Percentiles rank a stretch among this genome's conserved stretches.
These are phyloP conservation scores for Haplosporangium gracile DNA, from an alignment of 192 early-diverging fungal genomes.

Conservation along the genomic window DNA sequence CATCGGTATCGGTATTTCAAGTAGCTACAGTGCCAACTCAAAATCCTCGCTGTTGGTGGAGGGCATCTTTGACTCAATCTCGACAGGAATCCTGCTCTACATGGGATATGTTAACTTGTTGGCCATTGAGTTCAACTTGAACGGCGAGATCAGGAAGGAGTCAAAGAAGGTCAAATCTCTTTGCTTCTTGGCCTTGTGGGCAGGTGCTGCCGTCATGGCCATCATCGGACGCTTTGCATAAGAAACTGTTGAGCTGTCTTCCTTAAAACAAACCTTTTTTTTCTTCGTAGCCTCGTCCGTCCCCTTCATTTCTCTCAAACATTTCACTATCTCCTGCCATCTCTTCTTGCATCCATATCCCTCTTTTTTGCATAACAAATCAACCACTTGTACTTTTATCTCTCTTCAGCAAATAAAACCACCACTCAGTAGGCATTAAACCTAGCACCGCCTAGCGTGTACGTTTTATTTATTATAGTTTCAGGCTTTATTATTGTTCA, in stretches of 20 bases:
- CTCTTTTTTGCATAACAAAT: not conserved
- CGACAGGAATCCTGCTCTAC: slow-evolving; percentile 87
- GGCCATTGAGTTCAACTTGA: slow-evolving; percentile 74
- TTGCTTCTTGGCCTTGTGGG: slow-evolving; percentile 73
- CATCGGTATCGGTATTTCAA: slow-evolving; percentile 77
- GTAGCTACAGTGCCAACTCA: slow-evolving; percentile 68
- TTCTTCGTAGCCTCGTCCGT: not conserved
- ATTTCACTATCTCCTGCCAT: not conserved
- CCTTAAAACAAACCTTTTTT: not conserved
- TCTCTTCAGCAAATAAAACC: not conserved
- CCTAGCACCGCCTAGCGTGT: not conserved
- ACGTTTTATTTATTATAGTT: not conserved
- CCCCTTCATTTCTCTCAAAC: not conserved
- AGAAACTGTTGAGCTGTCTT: not conserved
- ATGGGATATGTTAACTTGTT: slow-evolving; percentile 78
- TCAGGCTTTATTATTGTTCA: not conserved
- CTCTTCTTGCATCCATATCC: not conserved
- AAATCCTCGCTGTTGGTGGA: slow-evolving; percentile 65
- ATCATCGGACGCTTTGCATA: slow-evolving; percentile 67
- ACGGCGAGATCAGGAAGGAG: slow-evolving; percentile 41
- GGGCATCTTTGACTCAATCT: slow-evolving; percentile 80
- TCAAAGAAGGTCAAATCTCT: slow-evolving; percentile 50
- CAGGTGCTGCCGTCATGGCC: slow-evolving; percentile 77
- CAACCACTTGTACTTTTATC: not conserved
- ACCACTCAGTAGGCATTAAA: not conserved